Evolutionary conservation across 108 stramenopile species (phyloP).

Genomic region (Skeletonema costatum): DNA sequence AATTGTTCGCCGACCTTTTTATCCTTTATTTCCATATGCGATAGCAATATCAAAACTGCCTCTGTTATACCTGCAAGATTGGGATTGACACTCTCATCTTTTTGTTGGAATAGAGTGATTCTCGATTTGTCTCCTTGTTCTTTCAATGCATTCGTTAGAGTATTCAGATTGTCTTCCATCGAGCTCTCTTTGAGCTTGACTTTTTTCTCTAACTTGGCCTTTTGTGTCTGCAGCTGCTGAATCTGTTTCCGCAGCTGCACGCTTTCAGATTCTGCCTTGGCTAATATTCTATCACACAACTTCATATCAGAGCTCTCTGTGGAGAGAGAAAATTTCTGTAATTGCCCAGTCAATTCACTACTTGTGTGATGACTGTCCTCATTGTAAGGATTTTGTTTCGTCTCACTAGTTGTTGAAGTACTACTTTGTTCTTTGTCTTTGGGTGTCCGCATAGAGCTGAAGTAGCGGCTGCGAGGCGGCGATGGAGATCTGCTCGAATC

Average conservation of each 20-base stretch:
- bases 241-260: slow-evolving; percentile 37
- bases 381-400: slow-evolving; percentile 12
- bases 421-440: not conserved
- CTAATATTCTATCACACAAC: slow-evolving; percentile 43
- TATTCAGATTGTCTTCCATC: slow-evolving; percentile 14
- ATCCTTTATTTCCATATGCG: slow-evolving; percentile 20
- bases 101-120: not conserved
- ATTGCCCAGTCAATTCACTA: slow-evolving; percentile 8
- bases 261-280: slow-evolving; percentile 42
- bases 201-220: slow-evolving; percentile 16
- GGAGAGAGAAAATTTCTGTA: slow-evolving; percentile 10
- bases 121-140: slow-evolving; percentile 6
- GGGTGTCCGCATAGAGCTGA: not conserved
- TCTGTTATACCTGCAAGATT: slow-evolving; percentile 8
- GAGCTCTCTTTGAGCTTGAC: not conserved
- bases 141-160: not conserved
- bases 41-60: slow-evolving; percentile 19
- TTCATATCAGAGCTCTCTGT: slow-evolving; percentile 23
- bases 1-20: slow-evolving; percentile 15
- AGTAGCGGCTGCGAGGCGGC: not conserved
- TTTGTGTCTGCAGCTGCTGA: slow-evolving; percentile 25
- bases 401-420: not conserved
- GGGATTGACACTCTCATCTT: not conserved
- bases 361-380: slow-evolving; percentile 20
- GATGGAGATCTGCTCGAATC: not conserved